Conservation (phyloP, 306 rosid species). For the Trifolium pratense region DNA sequence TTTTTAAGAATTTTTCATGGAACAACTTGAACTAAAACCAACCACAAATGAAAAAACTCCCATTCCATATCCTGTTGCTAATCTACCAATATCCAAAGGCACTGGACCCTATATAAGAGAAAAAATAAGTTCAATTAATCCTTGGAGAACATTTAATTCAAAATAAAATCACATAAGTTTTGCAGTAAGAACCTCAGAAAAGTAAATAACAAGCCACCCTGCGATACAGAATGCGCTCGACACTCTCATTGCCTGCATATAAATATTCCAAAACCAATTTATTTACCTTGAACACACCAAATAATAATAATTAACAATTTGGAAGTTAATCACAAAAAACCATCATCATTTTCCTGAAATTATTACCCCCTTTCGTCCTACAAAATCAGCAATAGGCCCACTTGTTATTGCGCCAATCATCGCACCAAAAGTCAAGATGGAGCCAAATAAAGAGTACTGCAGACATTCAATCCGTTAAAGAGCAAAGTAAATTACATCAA, state of each 20-base stretch:
- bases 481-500: conserved; percentile 24
- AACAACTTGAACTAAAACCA: conserved; percentile 23
- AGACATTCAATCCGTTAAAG: neutral
- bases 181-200: conserved; percentile 64
- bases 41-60: conserved; percentile 94
- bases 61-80: conserved; percentile 96
- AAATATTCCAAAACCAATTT: conserved; percentile 15
- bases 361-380: conserved; percentile 86
- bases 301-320: neutral
- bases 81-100: conserved; percentile 81
- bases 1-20: conserved; percentile 15
- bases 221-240: conserved; percentile 67
- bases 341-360: conserved; percentile 27
- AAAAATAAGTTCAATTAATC: neutral
- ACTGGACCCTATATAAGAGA: conserved; percentile 53
- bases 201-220: conserved; percentile 88
- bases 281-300: conserved; percentile 8
- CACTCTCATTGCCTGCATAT: conserved; percentile 85
- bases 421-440: conserved; percentile 90
- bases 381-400: conserved; percentile 71
- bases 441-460: conserved; percentile 90
- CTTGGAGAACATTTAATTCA: conserved; percentile 11
- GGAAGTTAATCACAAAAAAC: conserved; percentile 5
- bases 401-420: conserved; percentile 95
- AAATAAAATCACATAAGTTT: conserved; percentile 10